Evolutionary conservation across 768 basidiomycete genomes (phyloP), one percentile per base, ranked within the genome.

Genomic region (Podaxis sp.): DNA sequence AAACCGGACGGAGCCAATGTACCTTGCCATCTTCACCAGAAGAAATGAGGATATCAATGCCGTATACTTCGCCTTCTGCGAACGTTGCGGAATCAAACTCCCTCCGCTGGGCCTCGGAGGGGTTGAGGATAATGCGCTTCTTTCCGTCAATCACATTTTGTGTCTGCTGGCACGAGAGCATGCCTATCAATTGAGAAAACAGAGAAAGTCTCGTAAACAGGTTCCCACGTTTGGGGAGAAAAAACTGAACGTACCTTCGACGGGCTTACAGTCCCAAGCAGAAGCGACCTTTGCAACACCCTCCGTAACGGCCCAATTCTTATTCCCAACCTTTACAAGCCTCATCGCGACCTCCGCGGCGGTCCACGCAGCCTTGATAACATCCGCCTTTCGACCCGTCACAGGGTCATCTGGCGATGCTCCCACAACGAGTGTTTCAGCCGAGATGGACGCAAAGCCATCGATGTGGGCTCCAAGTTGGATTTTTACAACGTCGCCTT

Each of bases 401-500:
- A 89, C 90, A 21, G 93, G 93, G 61, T 81, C 79, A 58, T 84
- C 77, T 23, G 81, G 75, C 57, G 85, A 86, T 38, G 93, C 89
- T 42, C 94, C 92, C 35, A 98, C 84, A 62, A 97, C 85, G 68
- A 98, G 74, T 55, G 96, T 98, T 75, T 99, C 97, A 36, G 93
- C 97, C 70, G 85, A 86, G 73, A 97, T 87, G 57, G 93, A 87
- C 18, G 95, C 95, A 74, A 91, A 98, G 59, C 97, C 97, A 72
- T 98, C 96, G 74, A 99, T 94, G 70, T 99, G 97, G 18, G 95
- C 95, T 50, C 97, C 97, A 62, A 98, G 81, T 73, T 95, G 93
- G 64, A 99, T 77, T 77, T 98, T 98, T 66, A 98, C 96, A 61
- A 99, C 87, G 72, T 99, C 97, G 62, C 87, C 86, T 64, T 93